A percentile compares a stretch with the other conserved stretches of the same genome.
Conservation (phyloP, 306 rosid species). For the cucumber (Cucumis sativus) region Cucumber_9930_V3 NC_026661.2:14619001-14619500, state of each 20-base stretch:
- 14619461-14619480: constrained; percentile 75
- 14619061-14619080: constrained; percentile 64
- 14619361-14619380: constrained; percentile 62
- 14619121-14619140: constrained; percentile 76
- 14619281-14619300: constrained; percentile 61
- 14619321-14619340: constrained; percentile 62
- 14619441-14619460: constrained; percentile 68
- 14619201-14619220: constrained; percentile 73
- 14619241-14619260: constrained; percentile 63
- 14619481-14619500: constrained; percentile 26
- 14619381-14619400: constrained; percentile 56
- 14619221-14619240: constrained; percentile 49
- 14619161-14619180: constrained; percentile 75
- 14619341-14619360: constrained; percentile 56
- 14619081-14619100: constrained; percentile 60
- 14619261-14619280: constrained; percentile 64
- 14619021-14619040: constrained; percentile 67
- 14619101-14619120: constrained; percentile 63
- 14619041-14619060: constrained; percentile 75
- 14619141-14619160: constrained; percentile 64
- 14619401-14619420: constrained; percentile 62
- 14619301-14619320: constrained; percentile 43
- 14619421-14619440: constrained; percentile 78
- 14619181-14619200: constrained; percentile 60
- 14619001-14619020: constrained; percentile 63